Evolutionary conservation across 1,139 yeast species (phyloP), one percentile per base, ranked within the genome.

Genomic region (Pichia sp.): DNA sequence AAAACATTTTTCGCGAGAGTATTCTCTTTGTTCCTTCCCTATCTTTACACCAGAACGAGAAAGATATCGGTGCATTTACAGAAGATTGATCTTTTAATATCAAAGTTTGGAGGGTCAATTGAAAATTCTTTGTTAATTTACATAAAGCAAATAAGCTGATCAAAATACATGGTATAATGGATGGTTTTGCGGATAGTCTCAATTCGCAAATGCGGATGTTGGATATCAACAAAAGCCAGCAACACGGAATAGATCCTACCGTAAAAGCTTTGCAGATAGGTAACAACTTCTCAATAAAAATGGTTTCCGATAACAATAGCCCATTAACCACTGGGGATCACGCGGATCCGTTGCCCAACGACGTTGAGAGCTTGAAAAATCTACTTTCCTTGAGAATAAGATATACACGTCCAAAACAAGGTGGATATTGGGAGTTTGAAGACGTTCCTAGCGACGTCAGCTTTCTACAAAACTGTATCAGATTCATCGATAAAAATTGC

Each of bases 401-500:
- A 45, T 57, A 57, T 45, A 55, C 58, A 2, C 41, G 49, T 4
- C 59, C 59, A 15, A 51, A 55, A 30, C 45, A 45, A n/a, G 59
- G 58, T n/a, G 57, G 53, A 16, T 32, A 50, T 30, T 57, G 59
- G 59, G 54, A 53, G 45, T 57, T 57, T 23, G 15, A 43, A 8
- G 31, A 46, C 23, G 31, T 53, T 19, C 55, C 59, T 10, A 32
- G 49, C 15, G 54, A 55, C 49, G 34, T 52, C 7, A 48, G 34
- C 2, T 41, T 43, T 29, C 50, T 57, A 13, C 32, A 50, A 43
- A 51, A 52, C 13, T 44, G 53, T 31, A 55, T 57, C 38, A 45
- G 16, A 43, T 55, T 49, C 42, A 55, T 57, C 8, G 60, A 57
- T 43, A 34, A 45, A 4, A 38, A 55, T 32, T 44, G 50, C 13